Evolutionary conservation across 2,329 filamentous ascomycete genomes (phyloP).

Genomic region (Colletotrichum filicis): DNA sequence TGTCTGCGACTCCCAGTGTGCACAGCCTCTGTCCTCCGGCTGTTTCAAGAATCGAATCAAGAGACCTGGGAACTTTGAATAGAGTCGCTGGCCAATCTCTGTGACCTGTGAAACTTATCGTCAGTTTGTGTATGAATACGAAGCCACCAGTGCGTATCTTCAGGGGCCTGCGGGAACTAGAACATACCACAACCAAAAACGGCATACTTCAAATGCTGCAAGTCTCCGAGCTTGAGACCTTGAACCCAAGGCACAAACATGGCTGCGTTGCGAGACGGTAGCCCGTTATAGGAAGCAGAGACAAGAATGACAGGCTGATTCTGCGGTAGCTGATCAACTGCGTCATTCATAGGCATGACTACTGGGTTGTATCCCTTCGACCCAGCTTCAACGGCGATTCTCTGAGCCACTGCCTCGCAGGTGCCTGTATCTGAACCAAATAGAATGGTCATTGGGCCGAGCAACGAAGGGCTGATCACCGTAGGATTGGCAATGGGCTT

Average conservation of each 20-base stretch:
- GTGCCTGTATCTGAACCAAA: no score
- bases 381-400: conserved; percentile 65
- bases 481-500: no score
- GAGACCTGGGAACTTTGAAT: no score
- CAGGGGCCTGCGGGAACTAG: no score
- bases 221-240: conserved; percentile 45
- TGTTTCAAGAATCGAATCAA: not conserved
- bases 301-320: conserved; percentile 70
- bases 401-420: conserved; percentile 64
- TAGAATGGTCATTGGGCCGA: no score
- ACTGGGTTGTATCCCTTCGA: conserved; percentile 62
- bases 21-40: not conserved
- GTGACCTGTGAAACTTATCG: not conserved
- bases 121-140: conserved; percentile 72
- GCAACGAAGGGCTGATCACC: no score
- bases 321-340: conserved; percentile 64
- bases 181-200: conserved; percentile 70
- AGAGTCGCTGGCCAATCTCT: no score
- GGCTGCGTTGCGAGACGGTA: conserved; percentile 74
- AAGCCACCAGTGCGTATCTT: conserved; percentile 68
- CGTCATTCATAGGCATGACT: conserved; percentile 67
- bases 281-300: conserved; percentile 75
- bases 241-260: conserved; percentile 74
- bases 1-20: conserved; percentile 37
- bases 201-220: conserved; percentile 64